Base-by-base conservation (phyloP, 1,139 yeast genomes). In the Williopsis jadinii region DNA sequence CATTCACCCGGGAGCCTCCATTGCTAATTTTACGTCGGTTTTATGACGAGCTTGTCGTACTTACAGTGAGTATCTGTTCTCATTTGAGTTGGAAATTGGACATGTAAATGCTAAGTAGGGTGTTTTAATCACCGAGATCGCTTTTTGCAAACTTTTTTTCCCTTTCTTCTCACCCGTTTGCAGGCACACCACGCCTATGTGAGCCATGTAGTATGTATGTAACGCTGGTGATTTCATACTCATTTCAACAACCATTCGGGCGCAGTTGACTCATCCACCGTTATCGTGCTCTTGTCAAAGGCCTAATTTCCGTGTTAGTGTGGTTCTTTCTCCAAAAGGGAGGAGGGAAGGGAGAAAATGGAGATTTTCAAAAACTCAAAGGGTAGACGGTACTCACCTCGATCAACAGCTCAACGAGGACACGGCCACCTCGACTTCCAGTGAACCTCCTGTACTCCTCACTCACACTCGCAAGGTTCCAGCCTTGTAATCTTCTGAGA, bases 401-500 rank as follows among this genome's bases (percentile, higher is more conserved):
- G 41, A 92, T 87, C 50, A 87, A 73, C 55, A 92, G 70, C 59
- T 92, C 98, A 34, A 92, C 96, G 55, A 87, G 70, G 36, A 88
- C 87, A 47, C 97, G 69, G 2, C 96, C 97, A 12, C 97, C 96
- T 52, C 92, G 71, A 11, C 90, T 78, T 0, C 97, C 97, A 0
- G 97, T 85, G 59, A 90, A 92, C 48, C 98, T 65, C 52, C 97
- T 69, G 60, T 92, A 92, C 59, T 92, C 98, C 58, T 92, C 98
- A 45, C 90, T 79, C 2, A 90, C 94, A 62, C 95, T 52, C 11
- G 97, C 96, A 57, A 90, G 67, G 57, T 92, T 92, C 98, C 98
- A 92, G 15, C 95, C 92, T 67, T 90, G 96, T 28, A 92, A 65
- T 47, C 95, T 71, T 49, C 98, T 68, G 39, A 92, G 67, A 61